Conservation (phyloP, 345 rosid genomes). For the Eucalyptus curtisii region DNA sequence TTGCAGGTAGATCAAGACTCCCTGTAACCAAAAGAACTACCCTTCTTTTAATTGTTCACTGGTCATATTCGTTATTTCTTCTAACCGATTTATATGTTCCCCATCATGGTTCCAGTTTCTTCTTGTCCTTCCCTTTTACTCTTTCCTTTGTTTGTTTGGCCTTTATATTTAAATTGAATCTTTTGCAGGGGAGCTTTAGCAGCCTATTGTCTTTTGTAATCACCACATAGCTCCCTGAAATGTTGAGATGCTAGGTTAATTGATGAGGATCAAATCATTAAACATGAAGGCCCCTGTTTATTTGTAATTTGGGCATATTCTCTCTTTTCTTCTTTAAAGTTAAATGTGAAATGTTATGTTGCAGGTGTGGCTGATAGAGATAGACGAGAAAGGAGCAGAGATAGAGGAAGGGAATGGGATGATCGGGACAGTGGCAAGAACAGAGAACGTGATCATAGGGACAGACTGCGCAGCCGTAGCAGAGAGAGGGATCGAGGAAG, state of each 20-base stretch:
- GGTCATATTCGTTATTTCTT: neutral
- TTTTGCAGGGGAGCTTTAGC: neutral
- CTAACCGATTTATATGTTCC: neutral
- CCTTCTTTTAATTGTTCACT: neutral
- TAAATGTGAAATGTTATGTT: neutral
- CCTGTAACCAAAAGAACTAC: neutral
- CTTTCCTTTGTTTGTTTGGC: neutral
- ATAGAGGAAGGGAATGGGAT: constrained; percentile 66
- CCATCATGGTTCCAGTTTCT: neutral
- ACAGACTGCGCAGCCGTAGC: constrained; percentile 66
- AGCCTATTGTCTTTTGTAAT: neutral
- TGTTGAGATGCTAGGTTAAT: neutral
- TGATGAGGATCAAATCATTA: neutral
- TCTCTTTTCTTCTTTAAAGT: neutral
- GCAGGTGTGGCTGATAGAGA: constrained; percentile 56
- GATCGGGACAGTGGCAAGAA: constrained; percentile 35
- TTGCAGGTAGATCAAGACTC: neutral
- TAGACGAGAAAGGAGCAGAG: constrained; percentile 76
- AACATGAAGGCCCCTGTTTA: neutral
- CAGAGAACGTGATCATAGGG: constrained; percentile 47
- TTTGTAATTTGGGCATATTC: neutral
- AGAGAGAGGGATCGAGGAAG: constrained; percentile 49
- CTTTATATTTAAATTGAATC: neutral
- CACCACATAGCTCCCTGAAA: neutral
- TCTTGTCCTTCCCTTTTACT: neutral